Evolutionary conservation across 768 basidiomycete genomes (phyloP).

Genomic region (Termitomyces sp.): DNA sequence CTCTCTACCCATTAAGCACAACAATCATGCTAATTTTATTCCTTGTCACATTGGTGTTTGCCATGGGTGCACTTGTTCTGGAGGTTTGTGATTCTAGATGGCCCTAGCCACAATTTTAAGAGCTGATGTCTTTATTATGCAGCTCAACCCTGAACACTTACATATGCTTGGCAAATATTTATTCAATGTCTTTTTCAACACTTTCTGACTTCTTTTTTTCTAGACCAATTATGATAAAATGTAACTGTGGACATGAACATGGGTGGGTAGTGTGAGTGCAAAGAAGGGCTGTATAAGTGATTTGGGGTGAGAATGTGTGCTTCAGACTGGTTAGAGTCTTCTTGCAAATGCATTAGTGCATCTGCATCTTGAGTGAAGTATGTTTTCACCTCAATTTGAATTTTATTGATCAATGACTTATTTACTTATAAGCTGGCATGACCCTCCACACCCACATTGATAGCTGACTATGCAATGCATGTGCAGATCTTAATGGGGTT

Average conservation of each 20-base stretch:
- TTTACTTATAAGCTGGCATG: slow-evolving; percentile 57
- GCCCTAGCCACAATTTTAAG: no score
- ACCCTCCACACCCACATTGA: slow-evolving; percentile 57
- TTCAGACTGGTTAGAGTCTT: slow-evolving; percentile 82
- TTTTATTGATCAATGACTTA: no score
- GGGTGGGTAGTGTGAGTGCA: slow-evolving; percentile 36
- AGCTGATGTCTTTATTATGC: no score
- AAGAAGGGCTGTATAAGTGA: slow-evolving; percentile 84
- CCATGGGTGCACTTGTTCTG: no score
- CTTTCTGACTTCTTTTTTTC: no score
- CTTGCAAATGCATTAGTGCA: slow-evolving; percentile 78
- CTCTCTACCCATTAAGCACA: no score
- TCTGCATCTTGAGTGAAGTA: slow-evolving; percentile 56
- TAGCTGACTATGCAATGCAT: slow-evolving; percentile 77
- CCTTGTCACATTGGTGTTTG: no score
- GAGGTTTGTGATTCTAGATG: no score
- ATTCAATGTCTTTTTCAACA: neutral
- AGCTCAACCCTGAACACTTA: no score
- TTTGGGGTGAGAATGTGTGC: slow-evolving; percentile 91
- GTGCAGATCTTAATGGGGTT: slow-evolving; percentile 94
- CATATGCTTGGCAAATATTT: no score
- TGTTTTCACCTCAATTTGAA: neutral
- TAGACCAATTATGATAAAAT: neutral
- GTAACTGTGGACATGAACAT: slow-evolving; percentile 52
- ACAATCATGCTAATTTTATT: no score